These are phyloP conservation scores for Dryadomyces quercus-mongolicae DNA, from an alignment of 2,329 filamentous ascomycete genomes.

Conservation along the genomic window DNA sequence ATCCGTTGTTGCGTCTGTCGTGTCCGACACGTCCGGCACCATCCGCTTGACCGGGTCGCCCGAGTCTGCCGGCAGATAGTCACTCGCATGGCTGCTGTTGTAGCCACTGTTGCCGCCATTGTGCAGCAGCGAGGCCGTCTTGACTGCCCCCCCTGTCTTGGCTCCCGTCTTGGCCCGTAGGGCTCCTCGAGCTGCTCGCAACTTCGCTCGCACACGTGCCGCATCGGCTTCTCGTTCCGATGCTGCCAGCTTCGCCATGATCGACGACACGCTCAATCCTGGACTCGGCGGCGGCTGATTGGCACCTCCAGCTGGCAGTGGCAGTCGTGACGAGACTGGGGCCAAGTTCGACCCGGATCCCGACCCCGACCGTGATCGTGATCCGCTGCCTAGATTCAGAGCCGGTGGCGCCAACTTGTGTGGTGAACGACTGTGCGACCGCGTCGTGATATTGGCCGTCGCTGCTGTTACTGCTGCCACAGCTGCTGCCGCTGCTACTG, in stretches of 20 bases:
- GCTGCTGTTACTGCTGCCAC: not conserved
- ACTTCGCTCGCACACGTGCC: conserved; percentile 49
- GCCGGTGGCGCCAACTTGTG: not conserved
- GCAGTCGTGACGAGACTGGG: conserved; percentile 6
- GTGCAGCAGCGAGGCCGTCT: not conserved
- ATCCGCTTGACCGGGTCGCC: conserved; percentile 9
- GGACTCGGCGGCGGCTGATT: conserved; percentile 30
- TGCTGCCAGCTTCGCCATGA: conserved; percentile 51
- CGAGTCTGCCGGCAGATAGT: not conserved
- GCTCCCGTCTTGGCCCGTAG: conserved; percentile 16
- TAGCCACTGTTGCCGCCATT: conserved; percentile 8
- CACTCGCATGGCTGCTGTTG: not conserved
- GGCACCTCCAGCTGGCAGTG: conserved; percentile 18
- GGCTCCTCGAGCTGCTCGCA: conserved; percentile 36
- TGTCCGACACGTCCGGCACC: not conserved
- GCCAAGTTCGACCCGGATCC: not conserved
- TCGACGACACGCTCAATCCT: conserved; percentile 47
- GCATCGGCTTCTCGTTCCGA: conserved; percentile 53
- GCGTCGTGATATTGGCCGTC: not conserved
- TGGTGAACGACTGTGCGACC: conserved; percentile 10
- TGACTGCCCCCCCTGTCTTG: conserved; percentile 6
- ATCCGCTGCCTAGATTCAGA: not conserved
- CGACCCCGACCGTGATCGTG: not conserved
- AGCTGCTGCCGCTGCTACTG: not conserved
- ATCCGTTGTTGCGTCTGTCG: not conserved